Conservation (phyloP, 2,329 filamentous ascomycete species). For the Arachnomyces sp. region DNA sequence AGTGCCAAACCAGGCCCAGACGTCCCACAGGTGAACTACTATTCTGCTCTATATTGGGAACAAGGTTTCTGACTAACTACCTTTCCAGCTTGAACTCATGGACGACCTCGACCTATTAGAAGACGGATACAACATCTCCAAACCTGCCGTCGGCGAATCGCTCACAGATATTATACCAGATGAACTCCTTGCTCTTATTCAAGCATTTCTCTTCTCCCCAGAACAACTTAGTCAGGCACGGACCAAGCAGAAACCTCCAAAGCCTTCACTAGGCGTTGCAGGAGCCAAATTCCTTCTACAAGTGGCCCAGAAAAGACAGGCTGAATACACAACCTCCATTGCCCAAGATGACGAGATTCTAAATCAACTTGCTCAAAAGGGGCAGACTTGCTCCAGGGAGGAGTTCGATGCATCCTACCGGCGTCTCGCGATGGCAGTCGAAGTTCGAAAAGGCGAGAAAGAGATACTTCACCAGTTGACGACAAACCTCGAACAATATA, state of each 20-base stretch:
- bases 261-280: constrained; percentile 20
- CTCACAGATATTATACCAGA: constrained; percentile 30
- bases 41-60: neutral
- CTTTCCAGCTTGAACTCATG: constrained; percentile 44
- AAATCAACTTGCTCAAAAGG: constrained; percentile 21
- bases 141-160: constrained; percentile 20
- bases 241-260: constrained; percentile 31
- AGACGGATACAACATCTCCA: constrained; percentile 60
- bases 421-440: constrained; percentile 52
- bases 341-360: constrained; percentile 43
- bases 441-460: constrained; percentile 67
- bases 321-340: constrained; percentile 49
- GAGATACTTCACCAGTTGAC: constrained; percentile 53
- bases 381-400: constrained; percentile 29
- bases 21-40: constrained; percentile 24
- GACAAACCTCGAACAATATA: constrained; percentile 24
- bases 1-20: constrained; percentile 19
- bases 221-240: constrained; percentile 27
- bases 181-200: constrained; percentile 33
- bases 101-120: constrained; percentile 60
- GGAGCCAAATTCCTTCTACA: constrained; percentile 29
- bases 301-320: constrained; percentile 26
- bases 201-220: constrained; percentile 24
- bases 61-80: constrained; percentile 9
- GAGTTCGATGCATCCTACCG: constrained; percentile 15